phyloP scores from a whole-genome alignment of 108 stramenopile genomes.

The Mayamaea pseudoterrestris region DNA sequence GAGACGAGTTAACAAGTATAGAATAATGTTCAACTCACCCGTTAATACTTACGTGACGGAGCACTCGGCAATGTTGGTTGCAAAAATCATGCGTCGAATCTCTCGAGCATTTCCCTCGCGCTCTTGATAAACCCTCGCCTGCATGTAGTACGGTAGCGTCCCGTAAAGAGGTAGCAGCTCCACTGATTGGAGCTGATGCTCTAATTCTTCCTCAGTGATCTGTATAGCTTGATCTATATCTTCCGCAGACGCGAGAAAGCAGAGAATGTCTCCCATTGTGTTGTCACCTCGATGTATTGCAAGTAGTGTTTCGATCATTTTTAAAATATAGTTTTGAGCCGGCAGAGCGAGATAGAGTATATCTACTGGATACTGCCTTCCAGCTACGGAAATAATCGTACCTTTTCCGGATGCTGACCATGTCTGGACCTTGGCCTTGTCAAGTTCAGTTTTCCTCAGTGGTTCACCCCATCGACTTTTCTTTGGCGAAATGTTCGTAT shows the following conservation, averaged over 20 bases:
- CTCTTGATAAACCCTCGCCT: constrained; percentile 56
- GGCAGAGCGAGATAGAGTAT: constrained; percentile 70
- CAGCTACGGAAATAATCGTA: constrained; percentile 78
- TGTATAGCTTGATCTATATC: constrained; percentile 80
- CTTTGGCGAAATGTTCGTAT: not conserved
- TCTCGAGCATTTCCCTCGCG: constrained; percentile 11
- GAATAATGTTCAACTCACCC: too few relatives aligned
- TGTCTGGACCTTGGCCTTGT: constrained; percentile 1
- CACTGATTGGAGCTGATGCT: constrained; percentile 9
- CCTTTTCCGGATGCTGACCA: constrained; percentile 17
- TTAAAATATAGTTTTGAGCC: constrained; percentile 58
- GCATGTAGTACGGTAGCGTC: constrained; percentile 62
- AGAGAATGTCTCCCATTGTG: constrained; percentile 76
- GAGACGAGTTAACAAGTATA: too few relatives aligned
- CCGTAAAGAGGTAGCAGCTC: constrained; percentile 85
- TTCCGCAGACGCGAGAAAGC: constrained; percentile 89
- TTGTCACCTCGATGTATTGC: constrained; percentile 26
- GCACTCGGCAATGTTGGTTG: constrained; percentile 93
- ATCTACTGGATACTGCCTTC: constrained; percentile 79
- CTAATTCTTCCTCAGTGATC: constrained; percentile 56
- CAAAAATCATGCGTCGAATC: constrained; percentile 61
- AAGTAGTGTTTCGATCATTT: constrained; percentile 71
- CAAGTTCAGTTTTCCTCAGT: constrained; percentile 5
- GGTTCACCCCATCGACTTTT: constrained; percentile 24
- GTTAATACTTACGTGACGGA: too few relatives aligned